phyloP scores from a whole-genome alignment of 352 stramenopile species.

The Phytopythium delawarense region DNA sequence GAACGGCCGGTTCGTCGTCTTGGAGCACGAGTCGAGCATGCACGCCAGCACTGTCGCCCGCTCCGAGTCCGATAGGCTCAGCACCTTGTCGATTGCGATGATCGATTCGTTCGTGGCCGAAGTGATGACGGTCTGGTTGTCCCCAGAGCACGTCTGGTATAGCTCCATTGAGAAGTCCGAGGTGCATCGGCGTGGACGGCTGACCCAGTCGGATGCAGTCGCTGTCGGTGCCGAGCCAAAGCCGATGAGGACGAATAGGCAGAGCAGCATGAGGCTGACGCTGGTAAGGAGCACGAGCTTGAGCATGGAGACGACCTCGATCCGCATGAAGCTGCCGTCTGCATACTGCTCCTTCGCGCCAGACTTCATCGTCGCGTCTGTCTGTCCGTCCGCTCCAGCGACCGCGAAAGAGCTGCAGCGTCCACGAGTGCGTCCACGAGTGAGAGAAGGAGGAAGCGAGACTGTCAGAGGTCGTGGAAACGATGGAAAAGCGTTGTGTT shows the following conservation, averaged over 20 bases:
- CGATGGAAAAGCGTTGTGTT: neutral
- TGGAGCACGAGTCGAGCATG: conserved; percentile 51
- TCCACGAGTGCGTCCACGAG: neutral
- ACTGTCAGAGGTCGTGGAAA: neutral
- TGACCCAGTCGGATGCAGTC: conserved; percentile 46
- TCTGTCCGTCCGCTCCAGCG: neutral
- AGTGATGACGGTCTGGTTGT: conserved; percentile 11
- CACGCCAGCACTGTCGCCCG: conserved; percentile 32
- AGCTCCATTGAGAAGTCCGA: conserved; percentile 41
- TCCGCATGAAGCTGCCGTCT: conserved; percentile 51
- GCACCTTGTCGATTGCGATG: conserved; percentile 33
- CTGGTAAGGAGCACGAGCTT: conserved; percentile 35
- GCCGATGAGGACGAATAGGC: conserved; percentile 43
- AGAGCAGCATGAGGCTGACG: conserved; percentile 24
- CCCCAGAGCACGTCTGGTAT: conserved; percentile 27
- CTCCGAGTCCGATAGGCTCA: conserved; percentile 26
- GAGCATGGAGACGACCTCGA: conserved; percentile 58
- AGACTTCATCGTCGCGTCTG: conserved; percentile 20
- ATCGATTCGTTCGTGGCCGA: conserved; percentile 21
- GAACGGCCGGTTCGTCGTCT: conserved; percentile 35
- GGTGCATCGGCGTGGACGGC: conserved; percentile 39
- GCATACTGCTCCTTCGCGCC: conserved; percentile 9
- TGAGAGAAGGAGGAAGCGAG: neutral
- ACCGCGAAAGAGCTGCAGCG: neutral
- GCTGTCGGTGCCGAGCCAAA: conserved; percentile 34